Evolutionary conservation across 2,329 filamentous ascomycete genomes (phyloP).

Genomic region (Ploettnerulaceae sp.): DNA sequence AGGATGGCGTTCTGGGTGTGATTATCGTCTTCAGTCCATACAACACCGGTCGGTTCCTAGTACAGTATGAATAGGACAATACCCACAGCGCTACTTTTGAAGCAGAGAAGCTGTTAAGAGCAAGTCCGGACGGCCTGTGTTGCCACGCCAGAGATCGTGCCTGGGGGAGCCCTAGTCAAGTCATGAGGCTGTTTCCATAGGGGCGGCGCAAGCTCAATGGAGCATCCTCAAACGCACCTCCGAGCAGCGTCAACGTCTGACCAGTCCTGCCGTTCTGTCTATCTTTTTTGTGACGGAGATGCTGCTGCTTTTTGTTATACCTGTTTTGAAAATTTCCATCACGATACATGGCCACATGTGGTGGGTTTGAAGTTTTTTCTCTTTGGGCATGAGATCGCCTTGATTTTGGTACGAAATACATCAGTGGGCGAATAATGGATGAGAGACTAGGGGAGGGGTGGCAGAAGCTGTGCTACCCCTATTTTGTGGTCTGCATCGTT

Average conservation of each 20-base stretch:
- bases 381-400: too few species aligned
- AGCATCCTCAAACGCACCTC: conserved; percentile 2
- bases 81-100: not conserved
- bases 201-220: not conserved
- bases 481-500: not conserved
- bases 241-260: conserved; percentile 1
- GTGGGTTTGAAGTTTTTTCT: too few species aligned
- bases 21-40: not conserved
- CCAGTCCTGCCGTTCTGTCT: not conserved
- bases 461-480: conserved; percentile 1
- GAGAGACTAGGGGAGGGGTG: not conserved
- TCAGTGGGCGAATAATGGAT: not conserved
- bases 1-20: not conserved
- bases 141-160: not conserved
- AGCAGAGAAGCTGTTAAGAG: not conserved
- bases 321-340: not conserved
- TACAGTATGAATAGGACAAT: not conserved
- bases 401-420: too few species aligned
- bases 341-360: not conserved
- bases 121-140: not conserved
- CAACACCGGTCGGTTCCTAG: too few species aligned
- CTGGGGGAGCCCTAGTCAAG: not conserved
- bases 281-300: not conserved
- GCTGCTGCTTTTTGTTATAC: not conserved
- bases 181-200: conserved; percentile 4